Base-by-base conservation (phyloP, 805 yeast species). In the Candida montana region DNA sequence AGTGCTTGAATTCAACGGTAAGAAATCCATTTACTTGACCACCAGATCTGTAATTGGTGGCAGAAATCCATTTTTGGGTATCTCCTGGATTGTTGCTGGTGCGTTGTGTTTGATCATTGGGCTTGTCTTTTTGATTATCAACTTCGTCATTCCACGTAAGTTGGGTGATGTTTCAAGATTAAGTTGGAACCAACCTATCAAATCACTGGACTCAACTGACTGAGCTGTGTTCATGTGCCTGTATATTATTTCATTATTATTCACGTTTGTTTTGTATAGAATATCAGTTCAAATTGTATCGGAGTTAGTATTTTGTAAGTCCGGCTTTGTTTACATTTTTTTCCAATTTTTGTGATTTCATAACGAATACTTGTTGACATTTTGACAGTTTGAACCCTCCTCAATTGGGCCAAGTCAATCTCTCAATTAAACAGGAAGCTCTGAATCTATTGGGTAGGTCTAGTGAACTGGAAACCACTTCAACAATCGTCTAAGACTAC, bases 21-120 rank as follows among this genome's bases (percentile, higher is more conserved):
- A 75, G 42, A 85, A 85, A 59, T 77, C 72, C 42, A 61, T 85
- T 20, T 84, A 76, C 53, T 50, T 85, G 21, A 74, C 86, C 4
- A 87, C 87, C 32, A 72, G 86, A 46, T 79, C 87, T 2, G 80
- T 75, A 5, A 72, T 81, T 48, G 95, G 95, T 13, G 91, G 93
- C 19, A 81, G 80, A 61, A 85, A 85, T 59, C 59, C 72, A 31
- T 84, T 84, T 55, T 63, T 85, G 49, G 95, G 93, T 26, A 70
- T 77, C 39, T 68, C 78, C 31, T 85, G 90, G 83, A 72, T 85
- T 48, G 85, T 75, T 26, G 83, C 81, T 39, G 95, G 93, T 18
- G 81, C 80, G 24, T 64, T 84, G 12, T 82, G 90, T 58, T 65
- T 81, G 26, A 54, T 78, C 1, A 63, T 83, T 50, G 79, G 81